Conservation (phyloP, 2,329 filamentous ascomycete species). For the Metarhizium brunneum region DNA sequence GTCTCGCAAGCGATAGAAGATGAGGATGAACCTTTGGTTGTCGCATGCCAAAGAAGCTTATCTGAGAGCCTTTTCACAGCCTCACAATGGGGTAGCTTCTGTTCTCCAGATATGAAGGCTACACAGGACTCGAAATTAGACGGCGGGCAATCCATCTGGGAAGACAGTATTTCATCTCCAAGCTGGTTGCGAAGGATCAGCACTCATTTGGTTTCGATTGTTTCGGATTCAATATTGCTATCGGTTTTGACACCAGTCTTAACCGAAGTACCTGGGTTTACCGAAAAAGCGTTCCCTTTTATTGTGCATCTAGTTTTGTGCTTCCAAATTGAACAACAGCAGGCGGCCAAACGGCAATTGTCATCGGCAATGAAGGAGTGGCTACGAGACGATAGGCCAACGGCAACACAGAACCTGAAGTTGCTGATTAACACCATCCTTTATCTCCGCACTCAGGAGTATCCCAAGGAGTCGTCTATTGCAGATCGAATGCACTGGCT, state of each 20-base stretch:
- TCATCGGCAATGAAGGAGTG: slow-evolving; percentile 58
- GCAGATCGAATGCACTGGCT: slow-evolving; percentile 78
- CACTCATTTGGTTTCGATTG: slow-evolving; percentile 49
- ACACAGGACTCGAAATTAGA: not conserved
- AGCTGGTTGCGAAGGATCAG: slow-evolving; percentile 56
- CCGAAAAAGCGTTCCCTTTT: slow-evolving; percentile 69
- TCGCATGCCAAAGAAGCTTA: slow-evolving; percentile 42
- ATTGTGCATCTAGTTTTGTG: slow-evolving; percentile 74
- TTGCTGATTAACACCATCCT: slow-evolving; percentile 71
- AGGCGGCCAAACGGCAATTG: slow-evolving; percentile 48
- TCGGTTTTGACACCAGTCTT: slow-evolving; percentile 60
- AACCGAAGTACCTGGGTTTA: slow-evolving; percentile 55
- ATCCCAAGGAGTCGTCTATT: slow-evolving; percentile 67
- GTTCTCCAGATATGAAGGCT: slow-evolving; percentile 44
- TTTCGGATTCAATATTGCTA: slow-evolving; percentile 57
- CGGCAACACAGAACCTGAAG: slow-evolving; percentile 53
- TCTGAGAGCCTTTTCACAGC: slow-evolving; percentile 41
- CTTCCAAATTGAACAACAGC: slow-evolving; percentile 54
- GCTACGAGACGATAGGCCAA: slow-evolving; percentile 35
- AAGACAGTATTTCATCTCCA: slow-evolving; percentile 30
- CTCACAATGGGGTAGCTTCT: slow-evolving; percentile 48
- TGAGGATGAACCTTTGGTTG: slow-evolving; percentile 37
- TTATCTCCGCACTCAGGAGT: slow-evolving; percentile 75
- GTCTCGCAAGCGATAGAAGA: slow-evolving; percentile 42
- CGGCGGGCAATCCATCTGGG: slow-evolving; percentile 19